Percentiles rank a stretch among this genome's conserved stretches.
Conservation (phyloP, 176 grass and related monocot species). For the Paspalum vaginatum region DNA sequence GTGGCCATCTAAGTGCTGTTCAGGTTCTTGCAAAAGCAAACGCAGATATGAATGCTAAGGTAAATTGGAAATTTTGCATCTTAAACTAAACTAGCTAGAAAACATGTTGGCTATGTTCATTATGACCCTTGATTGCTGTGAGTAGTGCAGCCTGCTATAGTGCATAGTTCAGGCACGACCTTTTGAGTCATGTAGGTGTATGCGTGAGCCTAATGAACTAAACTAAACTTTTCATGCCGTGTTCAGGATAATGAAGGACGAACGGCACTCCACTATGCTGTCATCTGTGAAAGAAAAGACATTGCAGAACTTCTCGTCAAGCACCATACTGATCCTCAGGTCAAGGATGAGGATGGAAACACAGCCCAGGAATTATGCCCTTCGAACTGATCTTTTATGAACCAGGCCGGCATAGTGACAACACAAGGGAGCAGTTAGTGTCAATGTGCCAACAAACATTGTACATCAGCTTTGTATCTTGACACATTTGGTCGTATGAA, state of each 20-base stretch:
- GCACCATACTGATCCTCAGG: constrained; percentile 54
- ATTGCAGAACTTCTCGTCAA: constrained; percentile 78
- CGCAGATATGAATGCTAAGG: constrained; percentile 91
- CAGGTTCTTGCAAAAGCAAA: constrained; percentile 74
- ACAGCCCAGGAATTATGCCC: constrained; percentile 55
- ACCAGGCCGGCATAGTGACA: constrained; percentile 41
- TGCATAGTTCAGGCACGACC: neutral
- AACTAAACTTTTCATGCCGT: neutral
- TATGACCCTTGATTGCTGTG: neutral
- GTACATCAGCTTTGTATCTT: no score
- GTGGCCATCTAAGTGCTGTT: constrained; percentile 69
- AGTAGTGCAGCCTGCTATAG: neutral
- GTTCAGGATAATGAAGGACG: constrained; percentile 89
- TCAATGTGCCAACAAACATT: constrained; percentile 23
- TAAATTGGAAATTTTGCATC: constrained; percentile 33
- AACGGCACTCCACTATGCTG: constrained; percentile 84
- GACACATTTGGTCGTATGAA: no score
- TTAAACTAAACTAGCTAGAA: neutral
- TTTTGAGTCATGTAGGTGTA: no score
- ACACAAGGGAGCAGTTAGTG: neutral
- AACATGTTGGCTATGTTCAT: neutral
- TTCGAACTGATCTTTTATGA: constrained; percentile 77
- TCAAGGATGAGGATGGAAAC: constrained; percentile 77
- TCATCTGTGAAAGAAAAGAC: constrained; percentile 80
- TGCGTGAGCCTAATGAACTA: neutral